Conservation (phyloP, 2,329 filamentous ascomycete genomes). For the Plenodomus tracheiphilus region DNA sequence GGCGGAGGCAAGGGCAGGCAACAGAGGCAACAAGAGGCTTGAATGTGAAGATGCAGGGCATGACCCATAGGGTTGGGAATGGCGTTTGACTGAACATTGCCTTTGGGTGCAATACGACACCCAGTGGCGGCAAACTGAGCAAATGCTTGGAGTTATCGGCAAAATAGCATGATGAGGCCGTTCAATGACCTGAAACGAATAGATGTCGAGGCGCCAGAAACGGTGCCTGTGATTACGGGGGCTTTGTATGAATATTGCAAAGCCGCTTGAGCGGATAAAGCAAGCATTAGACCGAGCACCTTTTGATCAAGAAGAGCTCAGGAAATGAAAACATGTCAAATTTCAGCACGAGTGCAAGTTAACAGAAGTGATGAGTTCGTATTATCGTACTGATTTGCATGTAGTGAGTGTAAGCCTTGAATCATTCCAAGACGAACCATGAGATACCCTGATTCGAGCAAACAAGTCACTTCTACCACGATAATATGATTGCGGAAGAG, state of each 20-base stretch:
- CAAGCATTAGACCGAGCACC: background rate
- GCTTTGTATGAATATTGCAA: background rate
- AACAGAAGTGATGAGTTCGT: background rate
- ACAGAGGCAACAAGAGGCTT: slow-evolving; percentile 38
- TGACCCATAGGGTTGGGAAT: slow-evolving; percentile 17
- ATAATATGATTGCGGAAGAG: too few relatives aligned
- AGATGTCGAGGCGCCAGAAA: background rate
- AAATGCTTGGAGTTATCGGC: background rate
- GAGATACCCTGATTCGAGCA: too few relatives aligned
- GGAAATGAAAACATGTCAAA: background rate
- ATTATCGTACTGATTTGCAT: background rate
- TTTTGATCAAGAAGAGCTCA: background rate
- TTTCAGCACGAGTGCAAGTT: background rate
- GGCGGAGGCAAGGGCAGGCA: slow-evolving; percentile 39
- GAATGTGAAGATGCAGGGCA: slow-evolving; percentile 21
- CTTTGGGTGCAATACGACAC: background rate
- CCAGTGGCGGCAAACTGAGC: background rate
- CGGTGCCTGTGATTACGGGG: background rate
- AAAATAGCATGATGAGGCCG: background rate
- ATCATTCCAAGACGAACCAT: too few relatives aligned
- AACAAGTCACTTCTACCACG: too few relatives aligned
- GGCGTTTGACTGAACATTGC: slow-evolving; percentile 20
- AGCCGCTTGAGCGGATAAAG: background rate
- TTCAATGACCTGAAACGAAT: background rate
- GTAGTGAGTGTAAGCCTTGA: background rate